A percentile compares a stretch with the other conserved stretches of the same genome.
These are phyloP conservation scores for Sicyos baderoa DNA, from an alignment of 306 rosid genomes.

Conservation along the genomic window DNA sequence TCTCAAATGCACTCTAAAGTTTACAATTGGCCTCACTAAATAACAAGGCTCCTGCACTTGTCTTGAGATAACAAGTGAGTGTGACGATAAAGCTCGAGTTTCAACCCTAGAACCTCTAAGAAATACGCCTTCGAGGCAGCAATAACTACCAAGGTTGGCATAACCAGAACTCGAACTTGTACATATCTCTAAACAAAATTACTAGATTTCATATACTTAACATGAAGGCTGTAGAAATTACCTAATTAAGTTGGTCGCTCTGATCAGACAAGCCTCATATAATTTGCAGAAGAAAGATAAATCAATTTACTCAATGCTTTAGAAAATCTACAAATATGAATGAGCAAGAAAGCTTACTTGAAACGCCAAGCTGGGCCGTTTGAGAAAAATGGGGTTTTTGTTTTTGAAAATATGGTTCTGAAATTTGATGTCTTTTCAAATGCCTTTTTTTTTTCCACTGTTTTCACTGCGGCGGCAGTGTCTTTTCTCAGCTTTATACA, in stretches of 20 bases:
- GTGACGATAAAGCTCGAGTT: too few relatives aligned
- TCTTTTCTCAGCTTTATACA: conserved; percentile 7
- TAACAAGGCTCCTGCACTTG: too few relatives aligned
- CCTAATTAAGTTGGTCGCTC: not conserved
- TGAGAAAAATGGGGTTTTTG: not conserved
- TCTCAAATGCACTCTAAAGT: too few relatives aligned
- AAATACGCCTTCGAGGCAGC: too few relatives aligned
- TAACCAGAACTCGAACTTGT: too few relatives aligned
- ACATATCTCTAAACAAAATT: too few relatives aligned
- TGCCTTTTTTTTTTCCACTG: not conserved
- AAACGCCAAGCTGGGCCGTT: not conserved
- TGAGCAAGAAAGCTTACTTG: conserved; percentile 9
- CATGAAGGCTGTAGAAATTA: not conserved
- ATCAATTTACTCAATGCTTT: not conserved
- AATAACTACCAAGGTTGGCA: too few relatives aligned
- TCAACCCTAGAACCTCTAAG: too few relatives aligned
- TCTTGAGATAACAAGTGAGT: too few relatives aligned
- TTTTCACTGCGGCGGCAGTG: not conserved
- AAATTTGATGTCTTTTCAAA: conserved; percentile 8
- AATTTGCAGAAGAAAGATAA: not conserved
- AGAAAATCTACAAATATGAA: not conserved
- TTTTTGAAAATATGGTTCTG: too few relatives aligned
- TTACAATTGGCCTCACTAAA: too few relatives aligned
- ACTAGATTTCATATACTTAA: not conserved
- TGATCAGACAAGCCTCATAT: too few relatives aligned